A percentile compares a stretch with the other conserved stretches of the same genome.
Evolutionary conservation across 2,329 filamentous ascomycete genomes (phyloP).

Genomic region (Gliomastix tumulicola): DNA sequence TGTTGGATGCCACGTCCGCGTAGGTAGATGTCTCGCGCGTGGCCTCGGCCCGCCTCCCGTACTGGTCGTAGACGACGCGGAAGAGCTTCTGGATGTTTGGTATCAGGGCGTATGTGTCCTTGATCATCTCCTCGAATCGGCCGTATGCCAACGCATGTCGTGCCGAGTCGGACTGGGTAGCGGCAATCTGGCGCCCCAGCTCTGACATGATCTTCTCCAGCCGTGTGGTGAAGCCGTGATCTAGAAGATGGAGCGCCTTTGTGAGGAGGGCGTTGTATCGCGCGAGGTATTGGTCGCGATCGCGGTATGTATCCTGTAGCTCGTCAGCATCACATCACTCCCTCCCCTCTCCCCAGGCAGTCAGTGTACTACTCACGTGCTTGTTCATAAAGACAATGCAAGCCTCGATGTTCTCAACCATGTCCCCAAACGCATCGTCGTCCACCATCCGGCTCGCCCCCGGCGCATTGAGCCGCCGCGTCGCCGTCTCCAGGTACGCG

Average conservation of each 20-base stretch:
- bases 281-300: conserved; percentile 80
- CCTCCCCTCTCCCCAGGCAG: too few relatives aligned
- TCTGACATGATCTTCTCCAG: conserved; percentile 47
- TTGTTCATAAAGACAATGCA: conserved; percentile 89
- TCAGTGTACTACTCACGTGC: conserved; percentile 72
- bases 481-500: conserved; percentile 85
- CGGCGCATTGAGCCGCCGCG: conserved; percentile 82
- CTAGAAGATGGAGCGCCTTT: conserved; percentile 55
- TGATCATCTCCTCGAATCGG: conserved; percentile 50
- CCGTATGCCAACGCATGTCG: conserved; percentile 53
- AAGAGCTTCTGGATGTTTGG: conserved; percentile 48
- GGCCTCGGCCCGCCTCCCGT: conserved; percentile 35
- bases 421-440: conserved; percentile 77
- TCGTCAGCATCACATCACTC: too few relatives aligned
- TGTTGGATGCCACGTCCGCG: conserved; percentile 43
- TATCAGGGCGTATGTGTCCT: conserved; percentile 48
- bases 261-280: conserved; percentile 77
- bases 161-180: conserved; percentile 51
- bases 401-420: conserved; percentile 79
- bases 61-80: conserved; percentile 42
- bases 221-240: conserved; percentile 46
- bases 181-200: conserved; percentile 45
- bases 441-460: conserved; percentile 82
- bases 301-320: conserved; percentile 68
- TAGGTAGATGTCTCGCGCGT: conserved; percentile 44